Evolutionary conservation across 2,329 filamentous ascomycete genomes (phyloP).

Genomic region (Claviceps purpurea): DNA sequence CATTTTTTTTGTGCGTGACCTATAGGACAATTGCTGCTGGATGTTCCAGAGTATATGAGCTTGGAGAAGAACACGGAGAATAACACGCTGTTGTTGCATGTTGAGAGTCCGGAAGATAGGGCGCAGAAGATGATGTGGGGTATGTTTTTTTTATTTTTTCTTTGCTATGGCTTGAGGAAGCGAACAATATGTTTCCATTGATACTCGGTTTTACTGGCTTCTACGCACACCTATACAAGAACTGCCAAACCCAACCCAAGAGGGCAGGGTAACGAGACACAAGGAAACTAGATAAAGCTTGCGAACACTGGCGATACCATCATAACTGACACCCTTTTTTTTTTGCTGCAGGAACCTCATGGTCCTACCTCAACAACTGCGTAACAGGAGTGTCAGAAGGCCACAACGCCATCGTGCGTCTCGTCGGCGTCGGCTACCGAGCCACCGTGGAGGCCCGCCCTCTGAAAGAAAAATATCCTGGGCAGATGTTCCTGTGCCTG

Average conservation of each 20-base stretch:
- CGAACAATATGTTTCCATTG: too few relatives aligned
- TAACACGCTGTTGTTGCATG: conserved; percentile 52
- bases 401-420: conserved; percentile 80
- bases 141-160: conserved; percentile 23
- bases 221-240: too few relatives aligned
- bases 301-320: too few relatives aligned
- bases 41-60: conserved; percentile 66
- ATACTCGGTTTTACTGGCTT: too few relatives aligned
- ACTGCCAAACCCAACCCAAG: too few relatives aligned
- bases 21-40: conserved; percentile 58
- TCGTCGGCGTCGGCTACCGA: conserved; percentile 92
- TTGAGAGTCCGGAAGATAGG: conserved; percentile 54
- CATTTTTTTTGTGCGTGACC: too few relatives aligned
- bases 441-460: conserved; percentile 71
- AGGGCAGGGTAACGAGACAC: too few relatives aligned
- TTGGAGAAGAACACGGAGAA: conserved; percentile 53
- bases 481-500: conserved; percentile 78
- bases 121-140: conserved; percentile 95
- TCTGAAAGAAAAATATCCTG: conserved; percentile 60
- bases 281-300: background rate
- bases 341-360: conserved; percentile 56
- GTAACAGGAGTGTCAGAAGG: conserved; percentile 93
- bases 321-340: background rate
- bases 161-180: background rate
- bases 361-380: conserved; percentile 80